These are phyloP conservation scores for Pseudocercospora fijiensis DNA, from an alignment of 2,329 filamentous ascomycete genomes.

Conservation along the genomic window DNA sequence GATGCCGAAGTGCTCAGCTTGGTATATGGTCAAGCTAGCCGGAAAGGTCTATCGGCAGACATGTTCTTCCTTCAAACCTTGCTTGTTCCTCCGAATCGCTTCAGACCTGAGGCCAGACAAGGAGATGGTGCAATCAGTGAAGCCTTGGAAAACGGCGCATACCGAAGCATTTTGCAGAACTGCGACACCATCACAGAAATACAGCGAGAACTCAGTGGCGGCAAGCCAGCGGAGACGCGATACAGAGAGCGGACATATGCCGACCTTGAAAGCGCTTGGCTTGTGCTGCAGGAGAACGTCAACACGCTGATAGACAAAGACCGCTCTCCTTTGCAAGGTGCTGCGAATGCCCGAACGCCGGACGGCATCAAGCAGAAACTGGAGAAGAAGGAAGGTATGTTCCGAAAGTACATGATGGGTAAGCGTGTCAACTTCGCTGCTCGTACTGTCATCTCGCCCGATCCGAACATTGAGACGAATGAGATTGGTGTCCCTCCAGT, in stretches of 20 bases:
- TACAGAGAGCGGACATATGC: constrained; percentile 63
- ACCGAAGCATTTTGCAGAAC: constrained; percentile 77
- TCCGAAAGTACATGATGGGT: constrained; percentile 99
- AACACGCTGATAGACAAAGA: constrained; percentile 92
- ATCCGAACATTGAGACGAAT: constrained; percentile 98
- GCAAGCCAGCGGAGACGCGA: constrained; percentile 41
- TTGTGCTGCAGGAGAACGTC: constrained; percentile 80
- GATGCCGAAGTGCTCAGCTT: constrained; percentile 80
- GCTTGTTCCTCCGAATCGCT: constrained; percentile 88
- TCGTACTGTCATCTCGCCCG: constrained; percentile 94
- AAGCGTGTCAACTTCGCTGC: constrained; percentile 99
- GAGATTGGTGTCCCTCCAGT: constrained; percentile 98
- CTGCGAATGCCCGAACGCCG: constrained; percentile 73
- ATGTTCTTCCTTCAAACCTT: constrained; percentile 93
- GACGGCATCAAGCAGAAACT: constrained; percentile 97
- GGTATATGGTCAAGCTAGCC: constrained; percentile 59
- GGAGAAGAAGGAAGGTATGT: constrained; percentile 97
- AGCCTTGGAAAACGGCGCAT: constrained; percentile 81
- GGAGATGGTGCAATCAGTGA: constrained; percentile 81
- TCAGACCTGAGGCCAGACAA: constrained; percentile 79
- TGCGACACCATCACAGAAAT: constrained; percentile 74
- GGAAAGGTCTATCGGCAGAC: constrained; percentile 48
- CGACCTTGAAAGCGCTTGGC: constrained; percentile 78
- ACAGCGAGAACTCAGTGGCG: constrained; percentile 61
- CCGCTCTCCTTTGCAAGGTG: constrained; percentile 77